Base-by-base conservation (phyloP, 805 yeast species). In the Zygosaccharomyces kombuchaensis region DNA sequence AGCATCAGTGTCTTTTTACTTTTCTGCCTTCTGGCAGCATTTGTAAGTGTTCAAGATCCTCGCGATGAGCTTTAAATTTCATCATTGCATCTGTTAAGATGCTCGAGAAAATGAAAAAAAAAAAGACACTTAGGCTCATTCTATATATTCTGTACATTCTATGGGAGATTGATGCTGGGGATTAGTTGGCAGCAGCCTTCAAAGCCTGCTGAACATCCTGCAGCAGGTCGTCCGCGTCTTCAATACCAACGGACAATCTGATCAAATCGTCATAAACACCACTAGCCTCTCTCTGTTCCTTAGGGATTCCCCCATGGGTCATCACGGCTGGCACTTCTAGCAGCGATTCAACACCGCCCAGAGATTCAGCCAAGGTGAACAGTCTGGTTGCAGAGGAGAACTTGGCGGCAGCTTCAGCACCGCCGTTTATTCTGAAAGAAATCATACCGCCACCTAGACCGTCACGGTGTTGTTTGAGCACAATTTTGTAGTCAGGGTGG, bases 221-320 rank as follows among this genome's bases (percentile, higher is more conserved):
- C 50, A 87, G 71, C 65, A 87, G 73, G 61, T 87, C 96, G 25
- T 81, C 87, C 47, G 76, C 71, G 58, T 85, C 95, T 71, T 87
- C 96, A 51, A 87, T 84, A 68, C 96, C 96, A 40, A 87, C 89
- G 53, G 88, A 80, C 45, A 87, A 73, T 73, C 96, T 81, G 57
- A 87, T 74, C 67, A 87, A 76, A 68, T 86, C 88, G 60, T 86
- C 95, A 57, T 62, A 84, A 38, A 87, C 93, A 53, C 95, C 95
- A 48, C 80, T 76, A 43, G 80, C 77, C 69, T 84, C 91, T 70
- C 95, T 80, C 58, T 79, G 82, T 44, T 73, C 86, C 64, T 74
- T 73, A 60, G 93, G 88, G 66, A 87, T 87, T 63, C 95, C 95
- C 45, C 91, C 93, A 60, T 87, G 96, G 58, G 96, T 87, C 96